Evolutionary conservation across 2,329 filamentous ascomycete genomes (phyloP).

Genomic region (Xylariaceae sp.): DNA sequence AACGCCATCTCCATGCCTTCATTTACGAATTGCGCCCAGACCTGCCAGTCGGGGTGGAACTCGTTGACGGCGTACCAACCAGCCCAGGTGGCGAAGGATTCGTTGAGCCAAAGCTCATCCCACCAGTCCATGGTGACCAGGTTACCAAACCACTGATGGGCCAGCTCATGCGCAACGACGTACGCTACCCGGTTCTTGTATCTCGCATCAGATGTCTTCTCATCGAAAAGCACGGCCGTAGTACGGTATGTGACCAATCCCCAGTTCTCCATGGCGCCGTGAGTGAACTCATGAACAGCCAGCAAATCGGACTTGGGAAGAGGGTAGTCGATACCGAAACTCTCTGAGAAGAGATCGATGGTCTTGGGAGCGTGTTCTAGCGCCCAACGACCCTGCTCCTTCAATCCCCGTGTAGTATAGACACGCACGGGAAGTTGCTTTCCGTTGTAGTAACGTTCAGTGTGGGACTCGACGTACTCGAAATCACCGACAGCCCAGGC

Average conservation of each 20-base stretch:
- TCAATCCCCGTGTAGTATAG: conserved; percentile 91
- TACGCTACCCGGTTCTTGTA: conserved; percentile 95
- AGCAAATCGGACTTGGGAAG: conserved; percentile 87
- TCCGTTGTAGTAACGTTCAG: conserved; percentile 83
- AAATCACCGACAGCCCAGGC: conserved; percentile 97
- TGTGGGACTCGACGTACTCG: conserved; percentile 90
- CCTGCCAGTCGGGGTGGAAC: conserved; percentile 93
- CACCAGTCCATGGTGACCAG: conserved; percentile 97
- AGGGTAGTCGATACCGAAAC: conserved; percentile 89
- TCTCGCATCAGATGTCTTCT: conserved; percentile 79
- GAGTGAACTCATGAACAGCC: conserved; percentile 86
- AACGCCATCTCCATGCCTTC: conserved; percentile 92
- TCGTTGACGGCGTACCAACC: conserved; percentile 90
- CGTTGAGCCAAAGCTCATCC: conserved; percentile 90
- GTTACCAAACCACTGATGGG: conserved; percentile 95
- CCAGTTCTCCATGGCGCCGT: conserved; percentile 93
- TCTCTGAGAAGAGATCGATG: conserved; percentile 94
- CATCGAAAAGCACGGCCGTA: conserved; percentile 93
- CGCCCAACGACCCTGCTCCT: conserved; percentile 85
- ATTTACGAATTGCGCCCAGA: conserved; percentile 96
- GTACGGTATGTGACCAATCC: conserved; percentile 93
- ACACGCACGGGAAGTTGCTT: conserved; percentile 88
- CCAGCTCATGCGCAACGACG: conserved; percentile 95
- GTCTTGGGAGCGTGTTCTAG: conserved; percentile 87
- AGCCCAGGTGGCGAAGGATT: conserved; percentile 97